Base-by-base conservation (phyloP, 2,329 filamentous ascomycete genomes). In the Microdochium paspali region DNA sequence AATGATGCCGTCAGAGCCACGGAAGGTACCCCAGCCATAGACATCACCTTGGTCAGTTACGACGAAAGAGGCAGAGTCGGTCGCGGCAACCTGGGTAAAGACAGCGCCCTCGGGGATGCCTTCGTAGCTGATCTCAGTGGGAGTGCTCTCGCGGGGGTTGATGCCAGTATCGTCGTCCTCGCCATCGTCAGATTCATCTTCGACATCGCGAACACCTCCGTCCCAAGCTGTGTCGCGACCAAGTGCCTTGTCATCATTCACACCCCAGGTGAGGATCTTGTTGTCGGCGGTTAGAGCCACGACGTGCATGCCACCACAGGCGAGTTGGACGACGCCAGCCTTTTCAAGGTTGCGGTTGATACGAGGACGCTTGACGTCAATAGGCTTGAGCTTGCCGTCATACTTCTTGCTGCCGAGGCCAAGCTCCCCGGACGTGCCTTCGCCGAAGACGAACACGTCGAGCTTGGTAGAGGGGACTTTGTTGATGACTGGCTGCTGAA, bases 261-360 rank as follows among this genome's bases (percentile, higher is more conserved):
- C 84, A 53, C 87, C 86, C 85, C 87, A 90, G 24, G 85, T 87
- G 45, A 81, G 72, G 58, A 90, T 80, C 60, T 79, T 79, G 65
- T 85, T 84, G 60, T 88, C 82, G 51, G 82, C 72, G 28, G 82
- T 85, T 40, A 89, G 65, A 13, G 80, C 82, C 54, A 84, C 68
- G 46, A 74, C 78, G 61, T 87, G 84, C 83, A 87, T 87, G 35
- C 82, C 84, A 51, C 84, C 84, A 44, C 79, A 74, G 48, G 80
- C 80, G 45, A 87, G 62, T 54, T 79, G 73, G 23, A 86, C 80
- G 32, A 86, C 74, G 44, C 81, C 77, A 50, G 81, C 72, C 45
- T 69, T 69, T 32, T 69, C 66, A 44, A 87, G 71, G 45, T 74
- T 68, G 47, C 76, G 70, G 55, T 87, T 87, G 50, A 84, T 69